Base-by-base conservation (phyloP, 2,329 filamentous ascomycete species). In the Diaporthe aspalathi region DNA sequence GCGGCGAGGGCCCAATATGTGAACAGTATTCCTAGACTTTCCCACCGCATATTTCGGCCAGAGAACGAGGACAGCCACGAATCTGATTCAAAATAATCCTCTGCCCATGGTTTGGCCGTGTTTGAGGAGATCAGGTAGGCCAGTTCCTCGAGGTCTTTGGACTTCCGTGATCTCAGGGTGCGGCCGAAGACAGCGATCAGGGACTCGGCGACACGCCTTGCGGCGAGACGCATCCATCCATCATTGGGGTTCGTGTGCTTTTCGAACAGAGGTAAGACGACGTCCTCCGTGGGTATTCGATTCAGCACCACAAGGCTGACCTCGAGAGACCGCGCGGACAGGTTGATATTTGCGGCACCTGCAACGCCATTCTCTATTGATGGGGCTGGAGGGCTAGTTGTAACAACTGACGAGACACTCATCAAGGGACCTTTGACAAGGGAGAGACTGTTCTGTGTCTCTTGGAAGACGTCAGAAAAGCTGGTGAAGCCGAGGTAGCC, bases 401-500 rank as follows among this genome's bases (percentile, higher is more conserved):
- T 32, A 1, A 52, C 4, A 7, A 43, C 27, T 17, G 71, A 52
- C 7, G 38, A n/a, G 1, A 52, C 38, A 1, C 60, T 24, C 22
- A 43, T 69, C 57, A 69, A 70, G 66, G 74, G 70, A 47, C 74
- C 77, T 65, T 80, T 77, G 12, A 81, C 75, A 6, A 81, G 77
- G 5, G 79, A 81, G 2, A 84, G 74, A 22, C 79, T 83, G 50
- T 80, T 81, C 11, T 81, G 78, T 0, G 83, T 83, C 70, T 84
- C 83, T 27, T 83, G 81, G 60, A 82, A 83, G 27, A 84, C 81
- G 17, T 80, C 78, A 60, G 78, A 81, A 72, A 83, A 83, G 69
- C 82, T 85, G 2, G 83, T 85, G 74, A 81, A 84, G 67, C 84
- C 84, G n/a, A 85, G 78, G 76, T 84, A 85, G 1, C 84, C 84